Evolutionary conservation across 352 stramenopile species (phyloP), one percentile per base, ranked within the genome.

Genomic region (Pythium coloratum): DNA sequence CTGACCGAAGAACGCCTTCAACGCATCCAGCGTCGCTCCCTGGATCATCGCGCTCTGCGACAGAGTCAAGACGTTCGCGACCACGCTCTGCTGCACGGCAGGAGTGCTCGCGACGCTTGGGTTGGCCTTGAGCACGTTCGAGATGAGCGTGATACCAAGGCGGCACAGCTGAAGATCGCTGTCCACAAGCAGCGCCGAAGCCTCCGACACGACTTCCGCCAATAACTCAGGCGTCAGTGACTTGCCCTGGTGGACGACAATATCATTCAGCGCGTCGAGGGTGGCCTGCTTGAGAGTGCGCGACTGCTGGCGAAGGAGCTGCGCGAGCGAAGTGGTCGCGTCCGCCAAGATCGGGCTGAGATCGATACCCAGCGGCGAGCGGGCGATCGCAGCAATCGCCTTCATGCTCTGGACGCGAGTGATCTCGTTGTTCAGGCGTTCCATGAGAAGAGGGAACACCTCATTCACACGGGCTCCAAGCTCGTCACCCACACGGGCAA

Each of bases 361-460:
- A 69, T 99, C 92, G 60, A 99, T 75, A 18, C 80, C 66, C 2
- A 96, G 67, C 50, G 88, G 89, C 6, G 92, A 96, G 6, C 79
- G 80, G 26, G 92, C 95, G 69, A 99, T 97, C 16, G 78, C 77
- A 14, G 81, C 87, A 24, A 99, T 84, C 2, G 96, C 96, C 77
- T 99, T 99, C 70, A 99, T 98, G 18, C 95, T 98, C 54, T 96
- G 84, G 42, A 98, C 89, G 20, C 97, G 92, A 20, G 97, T 99
- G 61, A 98, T 99, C 77, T 99, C 97, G 75, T 99, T 99, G 63
- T 96, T 93, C 9, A 99, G 82, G 58, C 96, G 91, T 65, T 99
- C 97, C 74, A 98, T 94, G 8, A 99, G 75, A 14, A 99, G 68
- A 14, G 84, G 82, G 24, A 98, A 93, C 51, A 99, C 82, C 62